phyloP scores from a whole-genome alignment of 78 protist genomes.

The Monosiga brevicollis region DNA sequence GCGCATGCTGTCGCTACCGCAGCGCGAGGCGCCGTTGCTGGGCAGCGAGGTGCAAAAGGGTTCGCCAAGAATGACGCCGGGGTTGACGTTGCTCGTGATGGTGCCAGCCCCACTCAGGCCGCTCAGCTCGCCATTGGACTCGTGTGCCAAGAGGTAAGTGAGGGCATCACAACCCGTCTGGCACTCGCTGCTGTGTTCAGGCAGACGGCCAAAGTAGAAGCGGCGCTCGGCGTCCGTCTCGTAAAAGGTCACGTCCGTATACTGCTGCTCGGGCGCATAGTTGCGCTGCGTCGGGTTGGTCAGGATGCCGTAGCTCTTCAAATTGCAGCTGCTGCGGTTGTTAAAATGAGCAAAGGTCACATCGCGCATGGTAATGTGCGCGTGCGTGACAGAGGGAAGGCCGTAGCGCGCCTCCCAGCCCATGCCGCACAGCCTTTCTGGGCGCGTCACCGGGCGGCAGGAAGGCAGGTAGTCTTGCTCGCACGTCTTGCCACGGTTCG shows the following conservation, averaged over 20 bases:
- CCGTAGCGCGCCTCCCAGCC: background rate
- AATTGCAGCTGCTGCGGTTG: background rate
- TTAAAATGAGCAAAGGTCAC: background rate
- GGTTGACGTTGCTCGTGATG: background rate
- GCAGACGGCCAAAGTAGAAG: background rate
- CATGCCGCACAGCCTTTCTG: background rate
- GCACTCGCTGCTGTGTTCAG: background rate
- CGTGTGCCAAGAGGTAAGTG: background rate
- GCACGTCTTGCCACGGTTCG: background rate
- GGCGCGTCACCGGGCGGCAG: background rate
- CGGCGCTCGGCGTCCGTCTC: background rate
- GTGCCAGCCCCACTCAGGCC: background rate
- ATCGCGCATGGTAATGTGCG: background rate
- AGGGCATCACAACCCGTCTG: background rate
- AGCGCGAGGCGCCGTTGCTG: background rate
- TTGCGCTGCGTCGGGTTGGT: background rate
- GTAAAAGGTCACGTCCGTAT: background rate
- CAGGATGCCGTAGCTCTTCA: background rate
- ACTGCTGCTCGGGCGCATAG: background rate
- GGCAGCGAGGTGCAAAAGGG: background rate
- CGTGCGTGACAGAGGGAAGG: background rate
- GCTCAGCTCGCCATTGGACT: background rate
- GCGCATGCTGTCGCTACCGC: background rate
- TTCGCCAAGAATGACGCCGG: background rate
- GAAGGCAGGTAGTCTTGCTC: background rate